phyloP scores from a whole-genome alignment of 345 rosid genomes.

The Alliaria petiolata region DNA sequence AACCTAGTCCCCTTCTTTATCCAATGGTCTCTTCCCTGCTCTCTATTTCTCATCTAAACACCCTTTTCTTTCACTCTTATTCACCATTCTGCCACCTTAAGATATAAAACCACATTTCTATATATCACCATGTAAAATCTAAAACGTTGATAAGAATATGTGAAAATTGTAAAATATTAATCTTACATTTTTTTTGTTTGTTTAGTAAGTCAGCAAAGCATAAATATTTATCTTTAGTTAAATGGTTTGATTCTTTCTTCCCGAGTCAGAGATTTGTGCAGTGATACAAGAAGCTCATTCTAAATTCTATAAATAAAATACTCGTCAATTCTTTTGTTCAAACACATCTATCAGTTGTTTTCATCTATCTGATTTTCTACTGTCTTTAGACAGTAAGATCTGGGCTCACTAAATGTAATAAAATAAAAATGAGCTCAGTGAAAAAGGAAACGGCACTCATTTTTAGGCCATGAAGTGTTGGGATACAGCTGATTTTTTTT shows the following conservation, averaged over 20 bases:
- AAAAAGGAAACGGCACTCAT: constrained; percentile 31
- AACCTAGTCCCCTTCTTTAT: constrained; percentile 38
- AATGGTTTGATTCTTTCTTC: constrained; percentile 11
- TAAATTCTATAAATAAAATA: constrained; percentile 10
- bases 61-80: constrained; percentile 20
- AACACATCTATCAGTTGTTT: constrained; percentile 9
- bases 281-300: constrained; percentile 24
- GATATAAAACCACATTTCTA: not conserved
- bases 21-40: constrained; percentile 33
- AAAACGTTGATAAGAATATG: not conserved
- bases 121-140: not conserved
- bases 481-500: constrained; percentile 41
- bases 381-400: constrained; percentile 13
- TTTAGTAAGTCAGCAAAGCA: not conserved
- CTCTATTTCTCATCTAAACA: constrained; percentile 20
- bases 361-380: constrained; percentile 16
- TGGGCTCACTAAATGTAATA: constrained; percentile 11
- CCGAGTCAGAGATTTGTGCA: constrained; percentile 26
- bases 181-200: not conserved
- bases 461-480: constrained; percentile 31
- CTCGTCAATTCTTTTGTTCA: not conserved
- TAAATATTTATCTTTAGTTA: not conserved
- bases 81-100: constrained; percentile 8
- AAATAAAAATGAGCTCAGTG: not conserved
- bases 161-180: not conserved